Conservation (phyloP, 2,329 filamentous ascomycete species). For the Gremmenia infestans region DNA sequence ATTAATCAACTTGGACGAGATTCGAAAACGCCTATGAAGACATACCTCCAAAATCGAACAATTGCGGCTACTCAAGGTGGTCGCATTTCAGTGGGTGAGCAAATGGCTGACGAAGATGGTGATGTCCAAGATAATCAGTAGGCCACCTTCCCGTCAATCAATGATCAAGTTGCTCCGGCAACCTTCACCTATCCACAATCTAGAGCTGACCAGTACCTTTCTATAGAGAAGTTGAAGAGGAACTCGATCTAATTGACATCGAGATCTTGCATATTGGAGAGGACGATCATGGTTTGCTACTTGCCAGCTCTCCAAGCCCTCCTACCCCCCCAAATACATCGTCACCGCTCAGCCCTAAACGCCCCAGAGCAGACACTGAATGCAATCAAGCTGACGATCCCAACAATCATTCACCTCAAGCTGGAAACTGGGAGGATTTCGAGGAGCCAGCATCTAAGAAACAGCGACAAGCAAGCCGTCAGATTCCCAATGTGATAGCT, state of each 20-base stretch:
- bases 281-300: background rate
- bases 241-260: background rate
- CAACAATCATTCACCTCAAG: background rate
- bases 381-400: too few relatives aligned
- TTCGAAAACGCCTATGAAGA: background rate
- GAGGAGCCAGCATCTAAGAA: conserved; percentile 2
- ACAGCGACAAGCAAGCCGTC: background rate
- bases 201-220: background rate
- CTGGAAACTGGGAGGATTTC: background rate
- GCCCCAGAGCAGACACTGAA: background rate
- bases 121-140: background rate
- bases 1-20: background rate
- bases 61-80: background rate
- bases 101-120: background rate
- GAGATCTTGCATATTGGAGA: background rate
- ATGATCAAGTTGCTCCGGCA: background rate
- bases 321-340: background rate
- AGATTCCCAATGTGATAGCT: background rate
- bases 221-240: background rate
- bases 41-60: background rate
- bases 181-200: background rate
- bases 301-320: background rate
- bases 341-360: background rate
- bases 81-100: background rate
- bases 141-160: background rate